Evolutionary conservation across 2,329 filamentous ascomycete genomes (phyloP).

Genomic region (Penicillium expansum): DNA sequence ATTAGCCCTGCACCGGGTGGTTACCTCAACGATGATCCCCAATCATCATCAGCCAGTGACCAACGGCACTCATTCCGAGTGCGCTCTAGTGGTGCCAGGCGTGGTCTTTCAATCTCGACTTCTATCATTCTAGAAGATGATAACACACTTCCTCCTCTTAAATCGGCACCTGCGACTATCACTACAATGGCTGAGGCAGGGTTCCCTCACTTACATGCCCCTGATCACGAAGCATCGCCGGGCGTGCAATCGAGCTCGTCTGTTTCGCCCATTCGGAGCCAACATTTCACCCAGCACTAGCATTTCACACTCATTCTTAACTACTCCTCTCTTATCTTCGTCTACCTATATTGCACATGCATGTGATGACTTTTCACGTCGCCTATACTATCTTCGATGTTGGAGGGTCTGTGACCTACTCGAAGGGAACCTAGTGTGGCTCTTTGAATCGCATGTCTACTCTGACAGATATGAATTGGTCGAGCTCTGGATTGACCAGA

Average conservation of each 20-base stretch:
- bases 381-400: constrained; percentile 2
- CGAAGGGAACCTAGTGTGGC: neutral
- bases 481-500: constrained; percentile 5
- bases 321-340: constrained; percentile 9
- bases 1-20: constrained; percentile 16
- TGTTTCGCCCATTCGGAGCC: constrained; percentile 16
- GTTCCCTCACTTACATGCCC: constrained; percentile 16
- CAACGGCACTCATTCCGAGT: constrained; percentile 34
- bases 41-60: constrained; percentile 26
- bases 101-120: constrained; percentile 31
- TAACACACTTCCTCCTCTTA: constrained; percentile 25
- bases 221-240: constrained; percentile 26
- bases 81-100: constrained; percentile 33
- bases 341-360: constrained; percentile 18
- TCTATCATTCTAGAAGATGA: constrained; percentile 32
- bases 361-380: constrained; percentile 9
- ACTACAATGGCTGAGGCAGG: constrained; percentile 28
- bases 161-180: constrained; percentile 33
- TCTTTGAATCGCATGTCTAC: constrained; percentile 10
- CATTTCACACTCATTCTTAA: constrained; percentile 7
- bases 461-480: constrained; percentile 14
- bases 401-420: constrained; percentile 1
- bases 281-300: constrained; percentile 15
- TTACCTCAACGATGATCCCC: constrained; percentile 26
- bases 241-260: constrained; percentile 26